Conservation (phyloP, 495 filamentous ascomycete genomes). For the Aspergillus carlsbadensis region DNA sequence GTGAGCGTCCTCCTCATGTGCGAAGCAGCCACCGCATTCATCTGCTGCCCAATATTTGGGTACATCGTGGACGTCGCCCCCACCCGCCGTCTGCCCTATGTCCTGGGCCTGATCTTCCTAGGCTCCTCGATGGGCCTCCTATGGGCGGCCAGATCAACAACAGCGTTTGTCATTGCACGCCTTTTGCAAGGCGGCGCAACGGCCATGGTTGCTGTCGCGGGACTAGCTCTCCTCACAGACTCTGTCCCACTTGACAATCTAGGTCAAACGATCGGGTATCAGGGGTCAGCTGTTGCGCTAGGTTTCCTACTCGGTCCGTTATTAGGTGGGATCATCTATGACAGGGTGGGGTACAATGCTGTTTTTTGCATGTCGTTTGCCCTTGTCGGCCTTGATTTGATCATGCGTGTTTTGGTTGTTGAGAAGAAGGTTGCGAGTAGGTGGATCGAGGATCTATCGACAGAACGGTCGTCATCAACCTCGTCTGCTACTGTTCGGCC, state of each 20-base stretch:
- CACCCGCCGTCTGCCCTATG: conserved; percentile 53
- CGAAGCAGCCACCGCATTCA: conserved; percentile 57
- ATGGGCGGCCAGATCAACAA: conserved; percentile 48
- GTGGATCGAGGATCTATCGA: conserved; percentile 8
- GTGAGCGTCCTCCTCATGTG: conserved; percentile 53
- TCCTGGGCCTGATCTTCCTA: conserved; percentile 56
- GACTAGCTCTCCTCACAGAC: conserved; percentile 59
- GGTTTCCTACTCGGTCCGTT: conserved; percentile 49
- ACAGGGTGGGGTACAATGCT: conserved; percentile 55
- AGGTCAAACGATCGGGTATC: conserved; percentile 52
- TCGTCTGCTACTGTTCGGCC: background rate
- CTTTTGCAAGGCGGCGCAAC: conserved; percentile 61
- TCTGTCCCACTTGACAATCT: conserved; percentile 57
- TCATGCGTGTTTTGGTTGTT: conserved; percentile 61
- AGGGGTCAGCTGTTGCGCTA: conserved; percentile 31
- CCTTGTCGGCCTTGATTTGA: conserved; percentile 58
- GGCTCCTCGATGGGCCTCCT: conserved; percentile 57
- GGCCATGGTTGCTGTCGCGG: conserved; percentile 64
- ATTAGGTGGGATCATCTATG: conserved; percentile 61
- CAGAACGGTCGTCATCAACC: too few species aligned
- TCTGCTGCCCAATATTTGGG: conserved; percentile 56
- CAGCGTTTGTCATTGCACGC: conserved; percentile 54
- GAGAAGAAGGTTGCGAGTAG: conserved; percentile 54
- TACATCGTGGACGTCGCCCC: conserved; percentile 53
- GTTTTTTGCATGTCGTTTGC: conserved; percentile 60